Evolutionary conservation across 148 eudicot species (phyloP).

Genomic region (Selenicereus undatus): DNA sequence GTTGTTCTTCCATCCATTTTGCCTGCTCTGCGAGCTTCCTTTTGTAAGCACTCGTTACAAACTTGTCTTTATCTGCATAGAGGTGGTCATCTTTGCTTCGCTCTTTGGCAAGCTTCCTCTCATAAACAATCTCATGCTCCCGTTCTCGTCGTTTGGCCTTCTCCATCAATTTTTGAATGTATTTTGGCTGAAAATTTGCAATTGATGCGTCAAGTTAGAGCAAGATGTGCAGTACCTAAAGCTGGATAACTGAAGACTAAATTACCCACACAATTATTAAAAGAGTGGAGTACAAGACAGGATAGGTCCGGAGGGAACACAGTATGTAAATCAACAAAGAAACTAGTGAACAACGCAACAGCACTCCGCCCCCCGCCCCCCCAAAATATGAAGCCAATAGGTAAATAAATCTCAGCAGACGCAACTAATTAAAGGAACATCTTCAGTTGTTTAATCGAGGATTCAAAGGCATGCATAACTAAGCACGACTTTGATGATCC

Average conservation of each 20-base stretch:
- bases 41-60: conserved; percentile 82
- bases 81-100: conserved; percentile 81
- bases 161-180: conserved; percentile 60
- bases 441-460: too few relatives aligned
- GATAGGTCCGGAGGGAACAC: not conserved
- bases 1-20: conserved; percentile 82
- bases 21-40: conserved; percentile 87
- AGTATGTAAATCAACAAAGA: not conserved
- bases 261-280: not conserved
- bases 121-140: conserved; percentile 81
- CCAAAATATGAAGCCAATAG: too few relatives aligned
- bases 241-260: not conserved
- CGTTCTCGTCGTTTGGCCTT: conserved; percentile 74
- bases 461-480: too few relatives aligned
- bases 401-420: too few relatives aligned
- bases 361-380: not conserved
- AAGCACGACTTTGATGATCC: too few relatives aligned
- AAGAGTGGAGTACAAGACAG: not conserved
- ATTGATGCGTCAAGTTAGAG: not conserved
- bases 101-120: conserved; percentile 92
- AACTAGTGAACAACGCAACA: not conserved
- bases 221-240: not conserved
- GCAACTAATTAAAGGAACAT: too few relatives aligned
- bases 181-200: conserved; percentile 56
- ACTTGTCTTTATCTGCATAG: conserved; percentile 82